Evolutionary conservation across 163 green algal species (phyloP).

Genomic region (Chlamydomonas reinhardtii): DNA sequence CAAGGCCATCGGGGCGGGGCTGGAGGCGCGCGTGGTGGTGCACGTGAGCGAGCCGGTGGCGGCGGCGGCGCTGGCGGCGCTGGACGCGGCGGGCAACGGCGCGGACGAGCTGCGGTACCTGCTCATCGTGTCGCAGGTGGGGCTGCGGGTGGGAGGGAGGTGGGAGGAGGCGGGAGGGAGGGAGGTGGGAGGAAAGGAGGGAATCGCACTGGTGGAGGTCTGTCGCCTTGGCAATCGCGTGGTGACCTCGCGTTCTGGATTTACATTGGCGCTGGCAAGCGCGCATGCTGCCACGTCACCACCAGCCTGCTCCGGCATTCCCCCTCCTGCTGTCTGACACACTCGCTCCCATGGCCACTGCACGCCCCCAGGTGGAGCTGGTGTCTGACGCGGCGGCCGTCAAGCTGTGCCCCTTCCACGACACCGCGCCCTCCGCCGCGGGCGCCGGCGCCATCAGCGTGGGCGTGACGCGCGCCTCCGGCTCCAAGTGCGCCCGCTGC

Average conservation of each 20-base stretch:
- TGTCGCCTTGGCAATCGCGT: no score
- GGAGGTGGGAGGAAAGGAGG: neutral
- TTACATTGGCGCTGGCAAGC: no score
- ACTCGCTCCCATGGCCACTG: no score
- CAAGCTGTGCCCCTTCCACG: constrained; percentile 61
- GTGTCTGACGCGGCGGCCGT: constrained; percentile 58
- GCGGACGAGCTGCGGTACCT: constrained; percentile 91
- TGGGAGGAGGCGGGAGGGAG: neutral
- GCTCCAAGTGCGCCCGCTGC: constrained; percentile 94
- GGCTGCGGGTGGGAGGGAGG: neutral
- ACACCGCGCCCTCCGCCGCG: constrained; percentile 8
- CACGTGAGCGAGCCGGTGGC: constrained; percentile 73
- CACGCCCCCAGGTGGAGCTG: constrained; percentile 70
- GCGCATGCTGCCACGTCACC: no score
- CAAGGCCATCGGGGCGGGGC: constrained; percentile 58
- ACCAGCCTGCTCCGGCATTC: no score
- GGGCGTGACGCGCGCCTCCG: constrained; percentile 82
- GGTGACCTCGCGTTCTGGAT: no score
- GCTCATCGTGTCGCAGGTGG: constrained; percentile 91
- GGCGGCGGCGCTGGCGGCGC: constrained; percentile 59
- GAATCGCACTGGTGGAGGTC: no score
- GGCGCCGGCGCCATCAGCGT: constrained; percentile 69
- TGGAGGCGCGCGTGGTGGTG: constrained; percentile 77
- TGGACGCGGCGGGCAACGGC: constrained; percentile 76
- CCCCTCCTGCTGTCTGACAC: no score